Percentiles rank a stretch among this genome's conserved stretches.
Conservation (phyloP, 345 rosid species). For the Citrus cavaleriei region DNA sequence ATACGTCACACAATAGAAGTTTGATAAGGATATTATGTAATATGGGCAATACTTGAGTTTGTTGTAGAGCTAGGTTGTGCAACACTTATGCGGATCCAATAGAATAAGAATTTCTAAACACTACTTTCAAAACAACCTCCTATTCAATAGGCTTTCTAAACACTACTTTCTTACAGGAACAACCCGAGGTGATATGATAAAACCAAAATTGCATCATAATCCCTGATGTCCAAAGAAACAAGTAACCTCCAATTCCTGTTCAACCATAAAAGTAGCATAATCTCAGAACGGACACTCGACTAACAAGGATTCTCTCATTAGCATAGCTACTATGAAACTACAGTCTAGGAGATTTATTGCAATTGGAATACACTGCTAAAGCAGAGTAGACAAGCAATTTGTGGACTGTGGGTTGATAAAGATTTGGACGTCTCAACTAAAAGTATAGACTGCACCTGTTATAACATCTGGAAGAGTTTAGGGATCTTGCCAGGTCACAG, state of each 20-base stretch:
- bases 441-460: neutral
- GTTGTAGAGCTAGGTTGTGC: neutral
- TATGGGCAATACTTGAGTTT: neutral
- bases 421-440: neutral
- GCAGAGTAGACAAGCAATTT: neutral
- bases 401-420: neutral
- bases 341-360: neutral
- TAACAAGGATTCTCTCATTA: neutral
- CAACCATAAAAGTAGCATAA: neutral
- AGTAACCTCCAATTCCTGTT: neutral
- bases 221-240: neutral
- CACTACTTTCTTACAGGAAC: neutral
- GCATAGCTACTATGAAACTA: neutral
- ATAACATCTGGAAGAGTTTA: neutral
- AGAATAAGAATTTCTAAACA: neutral
- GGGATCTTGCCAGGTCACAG: neutral
- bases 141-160: too few relatives aligned
- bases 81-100: neutral
- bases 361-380: neutral
- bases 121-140: too few relatives aligned
- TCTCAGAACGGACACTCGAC: neutral
- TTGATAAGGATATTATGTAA: neutral
- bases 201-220: neutral
- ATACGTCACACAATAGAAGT: neutral
- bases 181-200: neutral